These are phyloP conservation scores for Podaxis mareebaensis DNA, from an alignment of 768 basidiomycete genomes.

Conservation along the genomic window DNA sequence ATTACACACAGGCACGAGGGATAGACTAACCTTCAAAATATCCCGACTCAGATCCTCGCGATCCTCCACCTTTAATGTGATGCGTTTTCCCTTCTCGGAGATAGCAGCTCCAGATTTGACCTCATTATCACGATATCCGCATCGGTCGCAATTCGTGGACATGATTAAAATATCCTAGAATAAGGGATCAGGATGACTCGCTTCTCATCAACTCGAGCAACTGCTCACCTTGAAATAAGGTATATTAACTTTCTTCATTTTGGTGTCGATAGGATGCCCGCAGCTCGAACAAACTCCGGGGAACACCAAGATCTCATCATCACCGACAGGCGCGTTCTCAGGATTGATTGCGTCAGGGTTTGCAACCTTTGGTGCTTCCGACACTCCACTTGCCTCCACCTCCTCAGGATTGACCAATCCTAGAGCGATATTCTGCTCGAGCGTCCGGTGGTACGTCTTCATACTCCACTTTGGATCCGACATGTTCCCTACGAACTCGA, in stretches of 20 bases:
- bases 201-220: not conserved
- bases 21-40: slow-evolving; percentile 78
- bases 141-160: slow-evolving; percentile 95
- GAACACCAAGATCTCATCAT: slow-evolving; percentile 91
- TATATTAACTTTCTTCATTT: slow-evolving; percentile 95
- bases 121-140: slow-evolving; percentile 97
- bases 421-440: slow-evolving; percentile 77
- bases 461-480: slow-evolving; percentile 93
- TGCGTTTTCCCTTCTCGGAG: slow-evolving; percentile 81
- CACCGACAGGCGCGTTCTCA: slow-evolving; percentile 39
- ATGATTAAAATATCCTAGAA: slow-evolving; percentile 91
- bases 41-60: slow-evolving; percentile 91
- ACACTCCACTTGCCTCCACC: slow-evolving; percentile 18
- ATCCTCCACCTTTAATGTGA: slow-evolving; percentile 89
- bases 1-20: not conserved
- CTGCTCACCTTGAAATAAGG: slow-evolving; percentile 90
- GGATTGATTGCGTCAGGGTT: slow-evolving; percentile 21
- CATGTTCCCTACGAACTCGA: slow-evolving; percentile 86
- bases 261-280: slow-evolving; percentile 76
- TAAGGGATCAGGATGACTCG: not conserved
- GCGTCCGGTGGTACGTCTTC: slow-evolving; percentile 75
- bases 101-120: slow-evolving; percentile 94
- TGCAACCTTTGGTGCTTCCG: slow-evolving; percentile 17
- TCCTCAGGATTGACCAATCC: slow-evolving; percentile 66
- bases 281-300: slow-evolving; percentile 89